Evolutionary conservation across 306 rosid species (phyloP), one percentile per base, ranked within the genome.

Genomic region (Abrus pulchellus): DNA sequence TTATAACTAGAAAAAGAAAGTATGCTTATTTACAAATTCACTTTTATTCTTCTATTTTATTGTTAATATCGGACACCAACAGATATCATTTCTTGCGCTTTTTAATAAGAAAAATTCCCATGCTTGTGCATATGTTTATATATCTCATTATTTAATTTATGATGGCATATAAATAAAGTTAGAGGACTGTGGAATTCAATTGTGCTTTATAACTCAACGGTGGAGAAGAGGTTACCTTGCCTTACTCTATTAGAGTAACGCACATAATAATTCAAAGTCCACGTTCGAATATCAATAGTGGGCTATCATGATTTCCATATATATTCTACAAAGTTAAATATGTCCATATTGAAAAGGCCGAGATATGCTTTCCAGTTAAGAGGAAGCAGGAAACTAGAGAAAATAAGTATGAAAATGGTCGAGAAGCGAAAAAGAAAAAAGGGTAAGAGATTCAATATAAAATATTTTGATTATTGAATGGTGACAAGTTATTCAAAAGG

Each of bases 201-300:
- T 54, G 36, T 7, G 34, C 2, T 54, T 6, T 56, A 9, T 54
- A 40, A 45, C 53, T 55, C 38, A 40, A 40, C 40, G 53, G 65
- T 52, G 30, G 70, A 56, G 60, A 68, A 68, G 69, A 78, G 34
- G 7, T 10, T 32, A 30, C 50, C 76, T n/a, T n/a, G n/a, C 57
- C 5, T 29, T 55, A 55, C 30, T 10, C 29, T 20, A 20, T 20
- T 3, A 44, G 33, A 14, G 12, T 27, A 56, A 68, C 29, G 20
- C 59, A 68, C 29, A 40, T 73, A 40, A 40, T 36, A 36, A n/a
- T 41, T 50, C 44, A 38, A 57, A 64, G 44, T 53, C 3, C 27
- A 33, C 29, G 29, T 38, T 54, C 2, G 62, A 41, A 68, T 49
- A 49, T 50, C 27, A 52, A 76, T 29, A 0, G 30, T 60, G 66